phyloP scores from a whole-genome alignment of 1,139 yeast species.

The Debaryomyces robertsiae region DNA sequence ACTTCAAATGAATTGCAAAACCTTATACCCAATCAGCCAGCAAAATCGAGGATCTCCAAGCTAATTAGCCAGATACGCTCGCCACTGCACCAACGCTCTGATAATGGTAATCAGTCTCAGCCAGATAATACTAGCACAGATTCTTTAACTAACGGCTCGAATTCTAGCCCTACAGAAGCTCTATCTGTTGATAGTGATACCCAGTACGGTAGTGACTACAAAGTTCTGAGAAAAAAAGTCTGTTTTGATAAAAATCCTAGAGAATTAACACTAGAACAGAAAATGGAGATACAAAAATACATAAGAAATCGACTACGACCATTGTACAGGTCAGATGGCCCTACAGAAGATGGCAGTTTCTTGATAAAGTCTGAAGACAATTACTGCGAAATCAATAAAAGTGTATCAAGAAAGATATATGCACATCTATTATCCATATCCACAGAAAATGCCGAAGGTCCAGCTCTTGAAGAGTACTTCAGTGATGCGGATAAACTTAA shows the following conservation, averaged over 20 bases:
- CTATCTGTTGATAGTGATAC: conserved; percentile 15
- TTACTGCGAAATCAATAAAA: conserved; percentile 40
- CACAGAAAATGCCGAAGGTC: conserved; percentile 13
- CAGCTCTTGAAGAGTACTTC: conserved; percentile 22
- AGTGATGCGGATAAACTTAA: conserved; percentile 22
- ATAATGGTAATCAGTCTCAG: not conserved
- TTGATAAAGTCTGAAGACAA: conserved; percentile 32
- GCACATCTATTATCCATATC: conserved; percentile 23
- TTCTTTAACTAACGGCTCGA: not conserved
- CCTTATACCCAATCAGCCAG: not conserved
- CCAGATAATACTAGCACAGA: conserved; percentile 1
- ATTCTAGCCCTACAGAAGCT: conserved; percentile 14
- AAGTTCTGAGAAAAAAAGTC: conserved; percentile 1
- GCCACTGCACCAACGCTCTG: not conserved
- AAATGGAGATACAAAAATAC: conserved; percentile 51
- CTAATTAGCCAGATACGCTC: conserved; percentile 29
- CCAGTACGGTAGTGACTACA: conserved; percentile 15
- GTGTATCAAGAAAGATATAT: conserved; percentile 50
- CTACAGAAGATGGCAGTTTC: not conserved
- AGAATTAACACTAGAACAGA: conserved; percentile 45
- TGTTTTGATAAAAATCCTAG: conserved; percentile 1
- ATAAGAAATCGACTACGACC: conserved; percentile 56
- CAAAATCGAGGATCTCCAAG: conserved; percentile 23
- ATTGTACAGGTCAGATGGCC: conserved; percentile 36
- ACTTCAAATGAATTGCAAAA: conserved; percentile 2